Conservation (phyloP, 78 protist genomes). For the Dictyostelium firmibasis region DNA sequence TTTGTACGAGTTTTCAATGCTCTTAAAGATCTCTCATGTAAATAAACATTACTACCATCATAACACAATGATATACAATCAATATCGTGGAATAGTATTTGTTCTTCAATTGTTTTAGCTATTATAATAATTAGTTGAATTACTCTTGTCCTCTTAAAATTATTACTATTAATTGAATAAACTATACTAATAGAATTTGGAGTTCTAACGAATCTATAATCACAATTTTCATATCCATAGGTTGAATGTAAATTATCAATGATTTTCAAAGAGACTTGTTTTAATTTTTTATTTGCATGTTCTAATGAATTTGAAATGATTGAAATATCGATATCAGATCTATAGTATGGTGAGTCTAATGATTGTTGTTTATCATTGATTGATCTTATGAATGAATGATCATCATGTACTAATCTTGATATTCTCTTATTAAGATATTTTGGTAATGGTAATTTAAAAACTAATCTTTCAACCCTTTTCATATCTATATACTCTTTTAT, state of each 20-base stretch:
- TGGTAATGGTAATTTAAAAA: constrained; percentile 9
- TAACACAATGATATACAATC: neutral
- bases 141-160: neutral
- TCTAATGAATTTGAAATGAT: neutral
- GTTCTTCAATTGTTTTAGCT: neutral
- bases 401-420: neutral
- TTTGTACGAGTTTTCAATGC: neutral
- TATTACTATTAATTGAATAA: neutral
- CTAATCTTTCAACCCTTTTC: neutral
- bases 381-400: neutral
- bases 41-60: constrained; percentile 11
- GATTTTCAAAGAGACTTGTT: neutral
- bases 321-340: neutral
- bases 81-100: neutral
- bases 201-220: neutral
- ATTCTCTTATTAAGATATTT: neutral
- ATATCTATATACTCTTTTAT: neutral
- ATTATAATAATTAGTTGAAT: neutral
- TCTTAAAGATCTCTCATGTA: neutral
- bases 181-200: constrained; percentile 16
- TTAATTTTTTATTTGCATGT: neutral
- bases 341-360: neutral
- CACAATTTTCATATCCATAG: neutral
- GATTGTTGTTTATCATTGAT: neutral
- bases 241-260: neutral